Evolutionary conservation across 306 rosid species (phyloP), one percentile per base, ranked within the genome.

Genomic region (Inga laurina): DNA sequence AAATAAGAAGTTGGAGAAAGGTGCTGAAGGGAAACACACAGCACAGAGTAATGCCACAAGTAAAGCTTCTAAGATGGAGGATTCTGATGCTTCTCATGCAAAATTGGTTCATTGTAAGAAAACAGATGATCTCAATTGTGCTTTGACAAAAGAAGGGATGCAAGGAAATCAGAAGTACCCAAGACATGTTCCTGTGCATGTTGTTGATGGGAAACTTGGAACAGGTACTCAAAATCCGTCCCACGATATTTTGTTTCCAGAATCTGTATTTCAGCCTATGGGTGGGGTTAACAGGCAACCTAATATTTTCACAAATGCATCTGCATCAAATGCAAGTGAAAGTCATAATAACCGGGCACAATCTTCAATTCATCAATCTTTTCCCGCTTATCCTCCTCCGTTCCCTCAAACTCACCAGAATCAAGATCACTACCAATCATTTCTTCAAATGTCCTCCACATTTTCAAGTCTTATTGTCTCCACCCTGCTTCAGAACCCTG

Each of bases 111-210:
- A 87, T 79, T 80, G 80, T 82, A 90, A 90, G 87, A 88, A 88
- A 79, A 85, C 80, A 80, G 88, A 89, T 84, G 84, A 88, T 85
- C 81, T 92, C 62, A 85, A 84, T 78, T 85, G 86, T 77, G 81
- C 87, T 80, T 77, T 86, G 78, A 83, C 93, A 79, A 76, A 85
- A 56, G 93, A 90, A 78, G 94, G 90, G 82, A 88, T 86, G 88
- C 99, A 88, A 87, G 86, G 86, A 75, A 83, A 93, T 86, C 97
- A 86, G 80, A 92, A 85, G 75, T 96, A 89, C 88, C 98, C 94
- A 7, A 94, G 97, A 86, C 93, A 96, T 84, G 96, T 93, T 49
- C 91, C 97, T 82, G 94, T 93, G 82, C 98, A 96, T 19, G 93
- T 91, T 81, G 88, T 96, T 54, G 99, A 92, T 86, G 94, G 97